Evolutionary conservation across 2,329 filamentous ascomycete genomes (phyloP), one percentile per base, ranked within the genome.

Genomic region (Fusarium sarcochroum): DNA sequence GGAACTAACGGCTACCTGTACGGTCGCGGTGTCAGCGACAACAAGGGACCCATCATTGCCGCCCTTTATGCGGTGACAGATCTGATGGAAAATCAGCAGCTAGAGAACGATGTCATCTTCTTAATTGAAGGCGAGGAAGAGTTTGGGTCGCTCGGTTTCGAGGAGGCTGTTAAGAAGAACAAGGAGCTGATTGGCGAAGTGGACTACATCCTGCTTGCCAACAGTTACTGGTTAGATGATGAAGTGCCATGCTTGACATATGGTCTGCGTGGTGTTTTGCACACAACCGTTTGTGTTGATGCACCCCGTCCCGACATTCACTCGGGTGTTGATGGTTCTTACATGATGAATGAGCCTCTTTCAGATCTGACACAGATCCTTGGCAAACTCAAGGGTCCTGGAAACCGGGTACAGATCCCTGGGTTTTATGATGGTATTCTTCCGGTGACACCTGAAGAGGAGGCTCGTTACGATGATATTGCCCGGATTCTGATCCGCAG

Each of bases 221-320:
- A 99, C 83, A 98, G 94, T 80, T 99, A 99, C 83, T 99, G 96
- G 96, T 86, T 99, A 2, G 94, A 98, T 76, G 95, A 99, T 75
- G 91, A 97, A 70, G 94, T 97, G 3, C 96, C 96, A 0, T 99
- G 96, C 77, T 82, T 99, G 58, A 99, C 96, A 0, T 99, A 99
- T 66, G 96, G 96, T 2, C 86, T 98, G 8, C 89, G 96, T 48
- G 96, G 96, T 23, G 95, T 99, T 25, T 90, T 99, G 21, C 95
- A 98, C 77, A 95, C 94, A 7, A 97, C 93, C 0, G 87, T 98
- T 7, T 91, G 94, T 64, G 90, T 99, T 25, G 91, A 97, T 68
- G 97, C 94, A 58, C 89, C 89, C 51, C 90, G 93, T 66, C 94
- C 94, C 0, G 96, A 99, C 79, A 86, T 97, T 3, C 96, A 99